Evolutionary conservation across 2,329 filamentous ascomycete genomes (phyloP).

Genomic region (Monosporascus sp.): DNA sequence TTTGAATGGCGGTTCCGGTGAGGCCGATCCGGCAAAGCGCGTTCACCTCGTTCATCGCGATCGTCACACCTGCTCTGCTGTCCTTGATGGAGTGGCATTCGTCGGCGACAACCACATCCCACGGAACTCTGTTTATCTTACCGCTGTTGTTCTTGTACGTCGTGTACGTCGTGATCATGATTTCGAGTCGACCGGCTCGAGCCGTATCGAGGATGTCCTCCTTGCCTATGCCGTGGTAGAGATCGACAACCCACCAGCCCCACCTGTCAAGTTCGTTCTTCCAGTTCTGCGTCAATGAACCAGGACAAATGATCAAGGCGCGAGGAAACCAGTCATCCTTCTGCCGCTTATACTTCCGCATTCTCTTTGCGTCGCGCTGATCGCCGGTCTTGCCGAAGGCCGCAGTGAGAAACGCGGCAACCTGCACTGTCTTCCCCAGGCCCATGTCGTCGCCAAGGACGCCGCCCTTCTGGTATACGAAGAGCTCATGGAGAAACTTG

Average conservation of each 20-base stretch:
- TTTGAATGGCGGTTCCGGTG: slow-evolving; percentile 94
- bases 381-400: slow-evolving; percentile 94
- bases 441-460: slow-evolving; percentile 98
- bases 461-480: slow-evolving; percentile 85
- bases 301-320: slow-evolving; percentile 82
- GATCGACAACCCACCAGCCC: slow-evolving; percentile 92
- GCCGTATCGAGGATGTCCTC: slow-evolving; percentile 69
- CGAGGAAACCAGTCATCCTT: slow-evolving; percentile 72
- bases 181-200: slow-evolving; percentile 70
- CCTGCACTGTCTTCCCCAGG: slow-evolving; percentile 92
- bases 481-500: slow-evolving; percentile 78
- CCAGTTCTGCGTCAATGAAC: slow-evolving; percentile 88
- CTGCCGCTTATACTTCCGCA: slow-evolving; percentile 74
- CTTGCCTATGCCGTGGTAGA: slow-evolving; percentile 68
- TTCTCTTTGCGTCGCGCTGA: slow-evolving; percentile 75
- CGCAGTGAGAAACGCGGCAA: slow-evolving; percentile 84
- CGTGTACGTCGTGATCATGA: slow-evolving; percentile 90
- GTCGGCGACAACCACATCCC: slow-evolving; percentile 93
- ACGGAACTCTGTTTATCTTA: slow-evolving; percentile 74
- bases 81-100: slow-evolving; percentile 92
- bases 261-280: slow-evolving; percentile 77
- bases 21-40: slow-evolving; percentile 87
- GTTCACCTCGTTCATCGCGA: slow-evolving; percentile 86
- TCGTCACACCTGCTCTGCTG: slow-evolving; percentile 67
- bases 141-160: slow-evolving; percentile 78